A percentile compares a stretch with the other conserved stretches of the same genome.
Conservation (phyloP, 306 rosid genomes). For the Vigna radiata region DNA sequence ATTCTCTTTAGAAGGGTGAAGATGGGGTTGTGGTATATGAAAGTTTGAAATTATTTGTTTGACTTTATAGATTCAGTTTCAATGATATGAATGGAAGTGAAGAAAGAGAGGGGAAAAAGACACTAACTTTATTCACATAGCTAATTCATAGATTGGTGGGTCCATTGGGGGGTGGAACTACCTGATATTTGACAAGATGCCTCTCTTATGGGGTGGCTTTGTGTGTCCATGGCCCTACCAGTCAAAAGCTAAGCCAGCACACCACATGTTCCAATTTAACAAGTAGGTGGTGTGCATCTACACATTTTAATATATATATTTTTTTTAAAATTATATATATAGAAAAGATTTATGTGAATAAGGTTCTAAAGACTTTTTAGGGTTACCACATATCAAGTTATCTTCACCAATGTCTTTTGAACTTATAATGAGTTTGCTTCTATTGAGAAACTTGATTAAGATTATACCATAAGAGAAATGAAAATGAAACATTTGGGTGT, state of each 20-base stretch:
- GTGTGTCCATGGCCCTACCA: constrained; percentile 74
- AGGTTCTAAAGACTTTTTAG: neutral
- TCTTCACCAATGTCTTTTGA: no score
- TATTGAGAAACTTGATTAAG: no score
- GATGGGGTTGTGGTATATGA: constrained; percentile 18
- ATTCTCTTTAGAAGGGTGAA: neutral
- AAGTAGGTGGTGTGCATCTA: constrained; percentile 61
- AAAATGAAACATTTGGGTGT: constrained; percentile 9
- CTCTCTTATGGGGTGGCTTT: constrained; percentile 62
- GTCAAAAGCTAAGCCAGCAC: constrained; percentile 71
- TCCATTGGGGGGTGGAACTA: constrained; percentile 59
- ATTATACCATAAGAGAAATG: neutral
- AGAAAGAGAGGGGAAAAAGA: neutral
- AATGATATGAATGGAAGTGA: constrained; percentile 31
- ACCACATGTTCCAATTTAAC: constrained; percentile 78
- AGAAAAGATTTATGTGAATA: neutral
- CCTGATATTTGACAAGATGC: constrained; percentile 63
- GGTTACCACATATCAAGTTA: no score
- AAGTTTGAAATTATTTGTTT: constrained; percentile 28
- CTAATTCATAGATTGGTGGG: constrained; percentile 50
- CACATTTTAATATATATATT: constrained; percentile 34
- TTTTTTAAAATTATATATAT: neutral
- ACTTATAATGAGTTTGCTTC: no score
- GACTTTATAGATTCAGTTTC: constrained; percentile 35
- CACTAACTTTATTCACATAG: constrained; percentile 30